Evolutionary conservation across 257 asterid species (phyloP), one percentile per base, ranked within the genome.

Genomic region (Fraxinus cuspidata): DNA sequence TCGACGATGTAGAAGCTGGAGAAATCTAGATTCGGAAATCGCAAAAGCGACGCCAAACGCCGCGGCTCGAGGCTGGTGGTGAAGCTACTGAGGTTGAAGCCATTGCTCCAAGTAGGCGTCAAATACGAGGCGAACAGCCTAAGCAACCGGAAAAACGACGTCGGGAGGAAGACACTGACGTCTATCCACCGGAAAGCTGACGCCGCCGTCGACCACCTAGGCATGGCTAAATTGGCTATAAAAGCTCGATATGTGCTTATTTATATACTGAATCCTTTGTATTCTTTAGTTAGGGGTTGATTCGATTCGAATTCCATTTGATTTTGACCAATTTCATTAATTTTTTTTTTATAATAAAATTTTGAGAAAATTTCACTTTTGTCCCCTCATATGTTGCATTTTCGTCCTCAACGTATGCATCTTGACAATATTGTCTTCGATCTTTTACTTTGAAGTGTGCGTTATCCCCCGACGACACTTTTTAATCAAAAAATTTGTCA

Each of bases 71-170:
- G 68, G 31, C 75, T 28, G 72, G 69, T 69, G 71, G 83, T 47
- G 21, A 70, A 58, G 77, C 60, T 47, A 47, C 21, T 47, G 63
- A 77, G 71, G 81, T 81, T 75, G 79, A 78, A 58, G 79, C 74
- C 72, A 70, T 68, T 44, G 75, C 80, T 74, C 86, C 88, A 83
- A 51, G 77, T 74, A 58, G 84, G 87, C 86, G 90, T 80, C 56
- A 84, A 35, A 77, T 76, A 82, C 70, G 89, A 84, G 34, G 86
- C 79, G 79, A 88, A 72, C 28, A 84, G 87, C 13, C 89, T 78
- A 63, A 86, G 88, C 88, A 87, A 88, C 75, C 92, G 88, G 82
- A 82, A 79, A 37, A 88, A 21, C 5, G 92, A 88, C 0, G 87
- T 84, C 2, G 87, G 88, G 71, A 85, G 74, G 23, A 87, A 74